Base-by-base conservation (phyloP, 805 yeast species). In the Vanderwaltozyma polyspora region DNA sequence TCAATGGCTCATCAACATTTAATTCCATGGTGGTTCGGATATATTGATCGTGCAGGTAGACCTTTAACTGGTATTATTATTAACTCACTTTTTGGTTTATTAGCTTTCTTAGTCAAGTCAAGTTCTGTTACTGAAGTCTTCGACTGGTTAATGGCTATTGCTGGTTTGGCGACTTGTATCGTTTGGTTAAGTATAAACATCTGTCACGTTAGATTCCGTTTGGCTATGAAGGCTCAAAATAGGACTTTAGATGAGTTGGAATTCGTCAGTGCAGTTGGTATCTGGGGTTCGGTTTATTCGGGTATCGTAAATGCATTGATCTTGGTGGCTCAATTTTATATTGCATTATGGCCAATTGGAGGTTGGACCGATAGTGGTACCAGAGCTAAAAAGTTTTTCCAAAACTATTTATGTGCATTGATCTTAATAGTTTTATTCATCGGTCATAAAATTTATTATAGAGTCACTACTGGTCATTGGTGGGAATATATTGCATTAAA, bases 291-390 rank as follows among this genome's bases (percentile, higher is more conserved):
- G 3, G 49, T 49, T 32, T 64, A 64, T 42, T 84, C 84, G 32
- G 53, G 68, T 16, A 16, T 52, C 6, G 55, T 79, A 37, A 74
- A 72, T 52, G 31, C 62, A 26, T 57, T 74, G 39, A 72, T 79
- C 39, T 59, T 79, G 36, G 59, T 68, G 34, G 76, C 80, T 24
- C 82, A 77, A 57, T 78, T 79, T 64, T 79, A 83, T 79, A 60
- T 72, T 39, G 79, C 83, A 3, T 59, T 78, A 33, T 79, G 63
- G 66, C 86, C 85, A 33, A 50, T 71, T 32, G 70, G 70, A 6
- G 64, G 45, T 14, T 43, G 46, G 33, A 29, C 30, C 9, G 28
- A 36, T n/a, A 42, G 58, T 4, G 25, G 53, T 9, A 64, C 70
- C 28, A 56, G 58, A 44, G 73, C 76, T 13, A 48, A 54, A 29